Conservation (phyloP, 1,284 basidiomycete species). For the Hemileccinum hortonii region DNA sequence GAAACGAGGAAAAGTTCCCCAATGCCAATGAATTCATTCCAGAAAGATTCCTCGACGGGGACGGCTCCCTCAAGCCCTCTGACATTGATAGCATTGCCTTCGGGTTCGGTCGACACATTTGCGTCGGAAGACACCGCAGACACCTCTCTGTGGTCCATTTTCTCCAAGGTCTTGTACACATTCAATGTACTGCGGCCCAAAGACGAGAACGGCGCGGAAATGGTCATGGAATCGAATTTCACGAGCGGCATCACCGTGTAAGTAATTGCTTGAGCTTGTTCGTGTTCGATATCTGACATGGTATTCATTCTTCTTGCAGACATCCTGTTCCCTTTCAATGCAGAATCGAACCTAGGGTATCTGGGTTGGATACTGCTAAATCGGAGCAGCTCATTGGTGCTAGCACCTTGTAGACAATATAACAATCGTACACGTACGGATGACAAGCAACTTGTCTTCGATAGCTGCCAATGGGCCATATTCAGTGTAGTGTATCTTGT, state of each 20-base stretch:
- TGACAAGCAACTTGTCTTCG: no score
- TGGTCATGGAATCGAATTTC: neutral
- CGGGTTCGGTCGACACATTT: conserved; percentile 1
- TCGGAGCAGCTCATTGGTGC: neutral
- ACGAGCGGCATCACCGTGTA: neutral
- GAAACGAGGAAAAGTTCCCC: neutral
- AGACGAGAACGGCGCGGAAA: neutral
- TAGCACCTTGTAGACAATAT: neutral
- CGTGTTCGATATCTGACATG: neutral
- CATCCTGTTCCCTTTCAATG: neutral
- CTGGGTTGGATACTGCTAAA: neutral
- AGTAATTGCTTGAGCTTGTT: neutral
- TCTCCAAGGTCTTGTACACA: neutral
- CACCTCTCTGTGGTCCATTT: neutral
- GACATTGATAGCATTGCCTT: neutral
- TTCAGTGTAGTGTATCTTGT: no score
- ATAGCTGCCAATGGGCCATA: no score
- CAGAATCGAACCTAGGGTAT: neutral
- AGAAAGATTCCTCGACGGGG: neutral
- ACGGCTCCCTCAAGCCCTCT: neutral
- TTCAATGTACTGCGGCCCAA: neutral
- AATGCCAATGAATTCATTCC: neutral
- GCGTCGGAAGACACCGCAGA: neutral
- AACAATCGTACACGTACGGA: no score
- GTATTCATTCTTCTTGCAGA: neutral